Evolutionary conservation across 768 basidiomycete species (phyloP).

Genomic region (Dictyophora rubrovolvata): DNA sequence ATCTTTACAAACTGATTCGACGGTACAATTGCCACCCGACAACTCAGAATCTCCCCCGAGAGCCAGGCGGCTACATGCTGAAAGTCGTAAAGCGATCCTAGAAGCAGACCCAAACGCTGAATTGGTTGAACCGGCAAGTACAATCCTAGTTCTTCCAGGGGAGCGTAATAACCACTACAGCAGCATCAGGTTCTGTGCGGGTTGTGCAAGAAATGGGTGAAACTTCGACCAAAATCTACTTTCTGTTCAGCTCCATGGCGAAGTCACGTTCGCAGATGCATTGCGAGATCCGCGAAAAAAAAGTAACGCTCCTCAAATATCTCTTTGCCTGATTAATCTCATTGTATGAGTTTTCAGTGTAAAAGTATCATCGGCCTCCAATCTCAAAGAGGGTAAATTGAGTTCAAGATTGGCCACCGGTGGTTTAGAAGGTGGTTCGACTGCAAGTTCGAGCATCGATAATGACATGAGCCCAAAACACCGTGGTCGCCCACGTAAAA

Average conservation of each 20-base stretch:
- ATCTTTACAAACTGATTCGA: constrained; percentile 15
- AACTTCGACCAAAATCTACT: constrained; percentile 53
- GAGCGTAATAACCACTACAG: not conserved
- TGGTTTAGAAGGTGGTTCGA: not conserved
- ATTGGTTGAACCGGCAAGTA: constrained; percentile 30
- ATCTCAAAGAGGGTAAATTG: not conserved
- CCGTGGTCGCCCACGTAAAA: constrained; percentile 2
- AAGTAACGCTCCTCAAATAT: not conserved
- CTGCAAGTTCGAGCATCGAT: not conserved
- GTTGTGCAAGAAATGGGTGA: constrained; percentile 55
- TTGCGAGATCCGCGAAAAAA: constrained; percentile 30
- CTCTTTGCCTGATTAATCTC: too few species aligned
- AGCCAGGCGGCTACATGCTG: constrained; percentile 42
- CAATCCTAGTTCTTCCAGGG: not conserved
- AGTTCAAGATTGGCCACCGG: not conserved
- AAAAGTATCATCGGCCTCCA: not conserved
- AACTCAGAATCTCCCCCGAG: not conserved
- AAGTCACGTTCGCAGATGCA: constrained; percentile 67
- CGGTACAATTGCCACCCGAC: not conserved
- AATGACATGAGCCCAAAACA: not conserved
- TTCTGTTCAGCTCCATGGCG: constrained; percentile 80
- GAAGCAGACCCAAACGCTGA: constrained; percentile 44
- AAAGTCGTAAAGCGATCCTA: constrained; percentile 38
- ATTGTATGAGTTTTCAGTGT: not conserved
- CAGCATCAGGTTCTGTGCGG: constrained; percentile 43